Evolutionary conservation across 176 grass and related monocot genomes (phyloP), one percentile per base, ranked within the genome.

Genomic region (Paspalum notatum): DNA sequence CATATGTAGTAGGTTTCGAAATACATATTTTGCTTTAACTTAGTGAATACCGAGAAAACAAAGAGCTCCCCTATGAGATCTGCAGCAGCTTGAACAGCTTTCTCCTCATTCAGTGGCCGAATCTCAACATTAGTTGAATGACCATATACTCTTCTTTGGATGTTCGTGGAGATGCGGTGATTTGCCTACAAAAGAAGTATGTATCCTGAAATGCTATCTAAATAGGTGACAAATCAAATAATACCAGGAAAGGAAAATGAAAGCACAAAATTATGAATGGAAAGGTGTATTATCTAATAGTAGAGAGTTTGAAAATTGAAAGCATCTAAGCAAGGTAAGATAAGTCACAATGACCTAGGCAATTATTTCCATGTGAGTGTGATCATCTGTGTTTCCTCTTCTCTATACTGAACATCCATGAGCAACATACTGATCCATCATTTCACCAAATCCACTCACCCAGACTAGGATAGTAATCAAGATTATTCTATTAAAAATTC

Each of bases 31-130:
- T 42, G 42, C 13, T 71, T 67, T 67, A 43, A 82, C 13, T 62
- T 51, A 62, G 77, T 80, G 66, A 84, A 53, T 82, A 90, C 91
- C 82, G 87, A 90, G 80, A 93, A 93, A 61, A 93, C 85, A 80
- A 93, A 93, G 62, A 93, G 45, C 53, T 93, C 91, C 57, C 91
- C 91, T 60, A 93, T 90, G 80, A 93, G 91, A 72, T 93, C 91
- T 6, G 82, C 68, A 87, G 91, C 87, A 76, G 87, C 87, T 85
- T 93, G 87, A 85, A 93, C 87, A 87, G 91, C 91, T 80, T 93
- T 93, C 77, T 93, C 91, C 69, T 93, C 87, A 66, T 93, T 87
- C 62, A 93, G 37, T 14, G 91, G 91, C 26, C 85, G 82, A 67
- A 93, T 85, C 55, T 79, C 91, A 66, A 90, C 91, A 47, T 71